Evolutionary conservation across 495 filamentous ascomycete genomes (phyloP).

Genomic region (Ascodesmis nigricans): DNA sequence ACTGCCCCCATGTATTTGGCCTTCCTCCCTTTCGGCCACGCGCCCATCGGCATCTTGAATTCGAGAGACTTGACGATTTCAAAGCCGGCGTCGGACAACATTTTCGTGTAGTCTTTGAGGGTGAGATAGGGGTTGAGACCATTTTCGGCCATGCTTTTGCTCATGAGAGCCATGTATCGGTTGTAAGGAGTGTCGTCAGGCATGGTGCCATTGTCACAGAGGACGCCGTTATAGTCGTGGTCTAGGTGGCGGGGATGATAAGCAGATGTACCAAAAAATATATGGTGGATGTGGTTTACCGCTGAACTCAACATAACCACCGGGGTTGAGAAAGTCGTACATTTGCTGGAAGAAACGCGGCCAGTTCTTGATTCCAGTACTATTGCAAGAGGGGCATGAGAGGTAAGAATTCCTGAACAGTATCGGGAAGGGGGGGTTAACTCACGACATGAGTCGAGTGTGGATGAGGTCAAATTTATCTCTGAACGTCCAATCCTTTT

Average conservation of each 20-base stretch:
- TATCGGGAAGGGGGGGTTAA: too few species aligned
- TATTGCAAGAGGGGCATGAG: too few species aligned
- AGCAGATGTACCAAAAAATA: too few species aligned
- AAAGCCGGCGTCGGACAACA: slow-evolving; percentile 13
- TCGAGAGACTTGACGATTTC: too few species aligned
- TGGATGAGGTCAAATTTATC: slow-evolving; percentile 6
- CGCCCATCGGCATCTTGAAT: slow-evolving; percentile 7
- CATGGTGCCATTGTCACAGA: slow-evolving; percentile 23
- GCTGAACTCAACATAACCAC: slow-evolving; percentile 5
- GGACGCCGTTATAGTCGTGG: too few species aligned
- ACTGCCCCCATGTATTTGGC: slow-evolving; percentile 3
- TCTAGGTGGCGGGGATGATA: too few species aligned
- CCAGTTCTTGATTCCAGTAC: slow-evolving; percentile 3
- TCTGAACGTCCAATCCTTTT: slow-evolving; percentile 31
- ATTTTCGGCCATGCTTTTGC: neutral
- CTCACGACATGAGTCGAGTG: slow-evolving; percentile 2
- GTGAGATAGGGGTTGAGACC: neutral
- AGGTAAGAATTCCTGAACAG: too few species aligned
- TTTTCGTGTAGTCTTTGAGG: neutral
- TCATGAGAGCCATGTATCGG: neutral
- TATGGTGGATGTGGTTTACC: too few species aligned
- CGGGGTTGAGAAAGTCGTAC: slow-evolving; percentile 2
- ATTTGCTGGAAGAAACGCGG: slow-evolving; percentile 1
- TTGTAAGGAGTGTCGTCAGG: neutral
- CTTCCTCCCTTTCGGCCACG: slow-evolving; percentile 6